These are phyloP conservation scores for Paramecium tetraurelia DNA, from an alignment of 73 alveolate species.

Conservation along the genomic window DNA sequence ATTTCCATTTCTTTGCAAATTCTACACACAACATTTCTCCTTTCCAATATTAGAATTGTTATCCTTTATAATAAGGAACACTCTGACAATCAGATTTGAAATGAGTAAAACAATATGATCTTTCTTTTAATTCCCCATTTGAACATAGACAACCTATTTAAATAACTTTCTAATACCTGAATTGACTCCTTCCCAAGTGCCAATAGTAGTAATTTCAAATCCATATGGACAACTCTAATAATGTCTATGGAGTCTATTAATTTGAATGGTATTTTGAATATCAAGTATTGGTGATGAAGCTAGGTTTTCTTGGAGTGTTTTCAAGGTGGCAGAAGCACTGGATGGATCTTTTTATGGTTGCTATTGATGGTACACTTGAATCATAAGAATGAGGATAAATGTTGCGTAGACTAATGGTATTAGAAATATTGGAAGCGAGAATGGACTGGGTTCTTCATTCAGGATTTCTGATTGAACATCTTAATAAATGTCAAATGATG, in stretches of 20 bases:
- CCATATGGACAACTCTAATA: slow-evolving; percentile 26
- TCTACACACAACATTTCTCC: not conserved
- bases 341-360: not conserved
- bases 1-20: slow-evolving; percentile 7
- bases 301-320: not conserved
- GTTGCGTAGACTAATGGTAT: not conserved
- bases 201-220: not conserved
- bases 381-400: not conserved
- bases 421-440: not conserved
- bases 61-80: not conserved
- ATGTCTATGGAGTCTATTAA: not conserved
- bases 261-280: not conserved
- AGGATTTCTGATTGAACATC: not conserved
- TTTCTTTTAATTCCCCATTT: not conserved
- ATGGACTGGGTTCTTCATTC: not conserved
- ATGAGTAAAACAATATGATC: slow-evolving; percentile 37
- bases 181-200: slow-evolving; percentile 34
- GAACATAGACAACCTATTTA: not conserved
- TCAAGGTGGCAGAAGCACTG: slow-evolving; percentile 12
- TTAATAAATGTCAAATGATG: not conserved
- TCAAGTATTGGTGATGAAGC: not conserved
- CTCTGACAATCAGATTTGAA: slow-evolving; percentile 1
- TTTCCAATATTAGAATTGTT: not conserved
- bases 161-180: not conserved
- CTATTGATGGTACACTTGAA: not conserved